Evolutionary conservation across 768 basidiomycete genomes (phyloP).

Genomic region (Leccinum incarnatum): DNA sequence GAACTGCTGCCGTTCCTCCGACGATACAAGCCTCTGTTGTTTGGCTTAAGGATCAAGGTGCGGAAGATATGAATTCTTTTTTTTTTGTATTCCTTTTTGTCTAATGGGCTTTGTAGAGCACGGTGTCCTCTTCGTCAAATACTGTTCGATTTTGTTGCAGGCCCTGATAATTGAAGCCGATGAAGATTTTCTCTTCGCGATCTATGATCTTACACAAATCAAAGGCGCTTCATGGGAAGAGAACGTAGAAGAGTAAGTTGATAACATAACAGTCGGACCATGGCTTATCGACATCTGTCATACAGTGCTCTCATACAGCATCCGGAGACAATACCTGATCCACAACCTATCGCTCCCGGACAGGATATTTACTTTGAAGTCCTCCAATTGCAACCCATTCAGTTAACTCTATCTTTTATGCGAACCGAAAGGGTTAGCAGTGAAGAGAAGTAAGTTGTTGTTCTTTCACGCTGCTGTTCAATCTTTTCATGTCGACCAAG

Average conservation of each 20-base stretch:
- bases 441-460: constrained; percentile 78
- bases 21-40: constrained; percentile 86
- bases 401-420: constrained; percentile 93
- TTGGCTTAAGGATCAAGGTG: constrained; percentile 92
- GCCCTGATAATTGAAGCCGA: constrained; percentile 95
- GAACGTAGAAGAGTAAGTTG: constrained; percentile 65
- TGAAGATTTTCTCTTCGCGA: constrained; percentile 90
- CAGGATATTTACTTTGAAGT: constrained; percentile 94
- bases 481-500: constrained; percentile 33
- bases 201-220: constrained; percentile 90
- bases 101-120: constrained; percentile 58
- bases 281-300: constrained; percentile 7
- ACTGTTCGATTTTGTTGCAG: constrained; percentile 91
- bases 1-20: constrained; percentile 72
- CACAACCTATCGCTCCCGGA: constrained; percentile 60
- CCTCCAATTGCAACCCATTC: constrained; percentile 91
- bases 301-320: constrained; percentile 70
- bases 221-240: constrained; percentile 90
- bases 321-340: constrained; percentile 67
- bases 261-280: neutral
- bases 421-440: constrained; percentile 90
- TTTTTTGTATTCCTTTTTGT: neutral
- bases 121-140: constrained; percentile 97
- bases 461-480: neutral
- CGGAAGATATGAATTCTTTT: neutral